These are phyloP conservation scores for Alternaria sp. DNA, from an alignment of 2,329 filamentous ascomycete genomes.

Conservation along the genomic window DNA sequence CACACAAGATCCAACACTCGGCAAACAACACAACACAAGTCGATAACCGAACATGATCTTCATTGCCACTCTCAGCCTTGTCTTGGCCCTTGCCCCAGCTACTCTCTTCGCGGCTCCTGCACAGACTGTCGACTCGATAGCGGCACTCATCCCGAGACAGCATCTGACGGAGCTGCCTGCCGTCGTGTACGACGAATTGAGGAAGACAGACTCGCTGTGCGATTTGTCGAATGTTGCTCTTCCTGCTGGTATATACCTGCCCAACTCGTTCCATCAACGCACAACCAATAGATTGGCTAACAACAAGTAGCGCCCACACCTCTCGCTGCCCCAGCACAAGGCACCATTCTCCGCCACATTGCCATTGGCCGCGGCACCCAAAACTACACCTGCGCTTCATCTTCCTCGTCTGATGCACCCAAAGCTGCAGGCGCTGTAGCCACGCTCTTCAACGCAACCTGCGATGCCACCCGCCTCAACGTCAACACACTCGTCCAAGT, in stretches of 20 bases:
- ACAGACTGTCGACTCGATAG: slow-evolving; percentile 32
- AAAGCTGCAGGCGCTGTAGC: slow-evolving; percentile 76
- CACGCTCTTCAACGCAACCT: slow-evolving; percentile 86
- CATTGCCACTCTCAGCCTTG: slow-evolving; percentile 40
- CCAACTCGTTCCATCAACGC: not conserved
- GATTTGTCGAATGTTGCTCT: slow-evolving; percentile 44
- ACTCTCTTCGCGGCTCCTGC: slow-evolving; percentile 48
- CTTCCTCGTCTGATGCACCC: slow-evolving; percentile 68
- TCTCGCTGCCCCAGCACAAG: slow-evolving; percentile 68
- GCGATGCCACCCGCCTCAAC: slow-evolving; percentile 70
- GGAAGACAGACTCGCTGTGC: slow-evolving; percentile 35
- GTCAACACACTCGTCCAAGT: slow-evolving; percentile 68
- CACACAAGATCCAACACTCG: slow-evolving; percentile 19
- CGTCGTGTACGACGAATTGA: slow-evolving; percentile 29
- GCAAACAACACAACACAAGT: slow-evolving; percentile 1
- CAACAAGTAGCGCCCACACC: slow-evolving; percentile 59
- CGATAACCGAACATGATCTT: slow-evolving; percentile 44
- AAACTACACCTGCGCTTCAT: slow-evolving; percentile 84
- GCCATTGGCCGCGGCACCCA: slow-evolving; percentile 88
- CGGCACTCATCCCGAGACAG: slow-evolving; percentile 29
- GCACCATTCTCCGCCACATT: slow-evolving; percentile 75
- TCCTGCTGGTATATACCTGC: slow-evolving; percentile 41
- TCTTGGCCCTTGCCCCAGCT: slow-evolving; percentile 48
- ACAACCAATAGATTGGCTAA: slow-evolving; percentile 25
- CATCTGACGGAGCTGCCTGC: slow-evolving; percentile 30